phyloP scores from a whole-genome alignment of 2,329 filamentous ascomycete species.

The Trichoderma cornu-damae region DNA sequence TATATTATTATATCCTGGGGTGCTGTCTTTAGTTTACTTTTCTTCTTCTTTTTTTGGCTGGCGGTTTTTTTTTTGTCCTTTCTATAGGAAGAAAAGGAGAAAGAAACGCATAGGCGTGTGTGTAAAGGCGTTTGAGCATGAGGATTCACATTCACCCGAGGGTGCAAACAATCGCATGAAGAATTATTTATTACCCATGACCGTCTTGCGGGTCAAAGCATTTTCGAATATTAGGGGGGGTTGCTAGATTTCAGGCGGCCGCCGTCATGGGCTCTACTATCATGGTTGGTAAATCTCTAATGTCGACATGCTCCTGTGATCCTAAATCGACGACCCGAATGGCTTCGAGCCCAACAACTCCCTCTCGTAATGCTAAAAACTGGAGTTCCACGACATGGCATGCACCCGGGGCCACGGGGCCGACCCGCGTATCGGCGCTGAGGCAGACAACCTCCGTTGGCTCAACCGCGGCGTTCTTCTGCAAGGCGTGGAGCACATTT shows the following conservation, averaged over 20 bases:
- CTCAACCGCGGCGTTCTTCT: conserved; percentile 59
- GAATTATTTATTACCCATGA: not conserved
- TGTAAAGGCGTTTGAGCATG: not conserved
- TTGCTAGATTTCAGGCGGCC: conserved; percentile 16
- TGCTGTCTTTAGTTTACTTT: too few species aligned
- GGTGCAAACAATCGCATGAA: not conserved
- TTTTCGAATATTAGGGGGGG: not conserved
- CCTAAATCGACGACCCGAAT: conserved; percentile 68
- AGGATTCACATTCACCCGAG: not conserved
- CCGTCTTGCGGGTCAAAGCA: not conserved
- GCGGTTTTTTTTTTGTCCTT: not conserved
- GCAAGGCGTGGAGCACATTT: conserved; percentile 65
- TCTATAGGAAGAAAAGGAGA: not conserved
- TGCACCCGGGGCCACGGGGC: conserved; percentile 64
- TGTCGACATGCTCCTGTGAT: conserved; percentile 71
- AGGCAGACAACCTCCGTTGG: conserved; percentile 66
- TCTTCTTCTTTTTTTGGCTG: conserved; percentile 19
- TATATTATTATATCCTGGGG: conserved; percentile 11
- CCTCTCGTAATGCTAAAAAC: conserved; percentile 63
- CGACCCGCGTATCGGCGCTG: conserved; percentile 68
- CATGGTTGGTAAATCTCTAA: conserved; percentile 67
- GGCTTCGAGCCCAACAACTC: conserved; percentile 65
- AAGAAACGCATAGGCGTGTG: not conserved
- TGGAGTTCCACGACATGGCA: conserved; percentile 70
- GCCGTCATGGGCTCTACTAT: conserved; percentile 42